Evolutionary conservation across 352 stramenopile species (phyloP).

Genomic region (Phytophthora sp.): DNA sequence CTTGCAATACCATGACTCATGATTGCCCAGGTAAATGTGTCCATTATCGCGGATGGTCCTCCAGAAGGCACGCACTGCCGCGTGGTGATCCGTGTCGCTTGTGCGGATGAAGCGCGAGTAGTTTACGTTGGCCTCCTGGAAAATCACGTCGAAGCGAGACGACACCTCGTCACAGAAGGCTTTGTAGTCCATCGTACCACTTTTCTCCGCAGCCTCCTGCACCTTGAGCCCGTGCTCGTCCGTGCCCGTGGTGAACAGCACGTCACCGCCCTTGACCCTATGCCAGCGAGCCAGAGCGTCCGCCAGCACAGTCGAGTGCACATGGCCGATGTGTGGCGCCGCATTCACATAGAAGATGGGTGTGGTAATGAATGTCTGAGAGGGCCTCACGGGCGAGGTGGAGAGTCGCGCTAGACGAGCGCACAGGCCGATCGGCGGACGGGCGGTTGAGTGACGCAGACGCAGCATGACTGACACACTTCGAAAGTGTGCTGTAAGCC

Average conservation of each 20-base stretch:
- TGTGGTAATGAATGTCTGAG: conserved; percentile 91
- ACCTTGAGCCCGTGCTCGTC: conserved; percentile 99
- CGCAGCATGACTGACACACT: no score
- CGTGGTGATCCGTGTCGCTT: conserved; percentile 93
- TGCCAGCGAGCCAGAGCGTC: conserved; percentile 88
- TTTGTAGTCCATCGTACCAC: conserved; percentile 82
- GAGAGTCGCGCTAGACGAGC: not conserved
- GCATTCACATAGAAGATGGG: conserved; percentile 99
- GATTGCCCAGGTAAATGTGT: conserved; percentile 97
- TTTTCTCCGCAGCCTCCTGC: conserved; percentile 92
- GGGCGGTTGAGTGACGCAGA: not conserved
- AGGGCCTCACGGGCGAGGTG: not conserved
- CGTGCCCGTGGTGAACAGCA: conserved; percentile 97
- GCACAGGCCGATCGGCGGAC: conserved; percentile 1
- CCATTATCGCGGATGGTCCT: conserved; percentile 89
- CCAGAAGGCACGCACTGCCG: conserved; percentile 93
- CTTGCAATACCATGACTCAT: conserved; percentile 99
- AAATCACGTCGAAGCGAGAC: conserved; percentile 90
- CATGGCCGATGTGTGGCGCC: conserved; percentile 98
- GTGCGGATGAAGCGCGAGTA: conserved; percentile 98
- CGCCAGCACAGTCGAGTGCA: conserved; percentile 95
- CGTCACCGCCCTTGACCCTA: conserved; percentile 52
- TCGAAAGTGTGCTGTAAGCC: no score
- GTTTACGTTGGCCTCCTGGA: conserved; percentile 90
- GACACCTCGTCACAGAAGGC: conserved; percentile 94